Evolutionary conservation across 768 basidiomycete genomes (phyloP).

Genomic region (Auricularia sp.): DNA sequence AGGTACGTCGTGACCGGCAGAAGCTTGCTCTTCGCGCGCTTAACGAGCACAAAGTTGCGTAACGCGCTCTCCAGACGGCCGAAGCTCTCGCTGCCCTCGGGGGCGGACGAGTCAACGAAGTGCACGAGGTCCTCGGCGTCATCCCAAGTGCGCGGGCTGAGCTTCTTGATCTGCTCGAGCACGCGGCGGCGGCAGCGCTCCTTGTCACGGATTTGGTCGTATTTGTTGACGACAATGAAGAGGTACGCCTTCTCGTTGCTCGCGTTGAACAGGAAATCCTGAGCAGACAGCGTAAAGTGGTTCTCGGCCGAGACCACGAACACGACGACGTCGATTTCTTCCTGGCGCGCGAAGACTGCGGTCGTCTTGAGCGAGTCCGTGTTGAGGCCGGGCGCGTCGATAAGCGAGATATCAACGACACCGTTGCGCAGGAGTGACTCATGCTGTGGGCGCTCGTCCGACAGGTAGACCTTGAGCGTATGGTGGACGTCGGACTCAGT

Average conservation of each 20-base stretch:
- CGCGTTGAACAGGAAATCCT: constrained; percentile 86
- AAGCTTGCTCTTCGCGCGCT: constrained; percentile 93
- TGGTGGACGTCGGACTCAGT: constrained; percentile 58
- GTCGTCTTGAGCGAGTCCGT: constrained; percentile 92
- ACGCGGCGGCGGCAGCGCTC: constrained; percentile 81
- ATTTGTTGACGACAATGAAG: constrained; percentile 98
- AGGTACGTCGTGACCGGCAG: constrained; percentile 89
- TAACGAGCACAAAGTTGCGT: constrained; percentile 89
- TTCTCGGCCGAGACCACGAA: constrained; percentile 98
- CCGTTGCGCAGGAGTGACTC: constrained; percentile 90
- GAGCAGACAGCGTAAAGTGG: constrained; percentile 92
- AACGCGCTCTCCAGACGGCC: constrained; percentile 82
- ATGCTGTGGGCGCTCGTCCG: constrained; percentile 64
- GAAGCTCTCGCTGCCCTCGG: constrained; percentile 62
- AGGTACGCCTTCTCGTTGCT: constrained; percentile 96
- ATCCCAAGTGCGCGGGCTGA: constrained; percentile 87
- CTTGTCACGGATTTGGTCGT: constrained; percentile 91
- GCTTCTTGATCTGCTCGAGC: constrained; percentile 85
- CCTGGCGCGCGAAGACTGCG: constrained; percentile 87
- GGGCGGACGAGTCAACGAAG: constrained; percentile 86
- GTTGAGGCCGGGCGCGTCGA: constrained; percentile 96
- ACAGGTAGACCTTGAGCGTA: constrained; percentile 81
- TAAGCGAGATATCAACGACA: constrained; percentile 93
- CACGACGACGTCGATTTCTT: constrained; percentile 97
- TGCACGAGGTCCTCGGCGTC: constrained; percentile 91